Evolutionary conservation across 2,329 filamentous ascomycete genomes (phyloP), one percentile per base, ranked within the genome.

Genomic region (Chaetomiaceae sp.): DNA sequence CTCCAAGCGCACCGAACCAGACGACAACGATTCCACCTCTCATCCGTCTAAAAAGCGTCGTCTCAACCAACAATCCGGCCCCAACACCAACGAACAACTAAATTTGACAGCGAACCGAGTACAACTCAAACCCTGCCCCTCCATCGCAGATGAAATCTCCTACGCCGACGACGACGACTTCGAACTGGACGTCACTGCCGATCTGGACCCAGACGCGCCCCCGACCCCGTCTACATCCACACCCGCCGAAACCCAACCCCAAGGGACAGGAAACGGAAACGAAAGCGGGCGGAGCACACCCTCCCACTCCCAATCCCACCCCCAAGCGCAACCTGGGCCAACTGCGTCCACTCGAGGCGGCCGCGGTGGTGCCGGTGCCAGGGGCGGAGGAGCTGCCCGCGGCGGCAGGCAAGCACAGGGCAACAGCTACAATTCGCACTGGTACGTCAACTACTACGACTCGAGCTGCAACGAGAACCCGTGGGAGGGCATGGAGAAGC

Each of bases 381-480:
- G n/a, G n/a, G n/a, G n/a, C n/a, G n/a, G n/a, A n/a, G n/a, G n/a
- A n/a, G n/a, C n/a, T n/a, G n/a, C n/a, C n/a, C n/a, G 59, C 31
- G 50, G 51, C 33, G 55, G 61, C 31, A 51, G 36, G 8, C 27
- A 31, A 31, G 27, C 27, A 12, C 27, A 31, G 29, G 56, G 56
- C 37, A 51, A 54, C 42, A 59, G 72, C 3, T 67, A 17, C 42
- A 68, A 67, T 47, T 73, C 75, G 72, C 54, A 70, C 69, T 88
- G 85, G 74, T 88, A 85, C 68, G 71, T 77, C 36, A 82, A 76
- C 33, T 89, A 88, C 67, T 91, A 89, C 67, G 80, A 88, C 54
- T 79, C 81, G 0, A 78, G 75, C 54, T 88, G 85, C 57, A 82
- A 89, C 61, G 77, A 84, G 65, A 89, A 91, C 65, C 88, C 88